These are phyloP conservation scores for Trichomonas vaginalis DNA, from an alignment of 208 protist species.

Conservation along the genomic window DNA sequence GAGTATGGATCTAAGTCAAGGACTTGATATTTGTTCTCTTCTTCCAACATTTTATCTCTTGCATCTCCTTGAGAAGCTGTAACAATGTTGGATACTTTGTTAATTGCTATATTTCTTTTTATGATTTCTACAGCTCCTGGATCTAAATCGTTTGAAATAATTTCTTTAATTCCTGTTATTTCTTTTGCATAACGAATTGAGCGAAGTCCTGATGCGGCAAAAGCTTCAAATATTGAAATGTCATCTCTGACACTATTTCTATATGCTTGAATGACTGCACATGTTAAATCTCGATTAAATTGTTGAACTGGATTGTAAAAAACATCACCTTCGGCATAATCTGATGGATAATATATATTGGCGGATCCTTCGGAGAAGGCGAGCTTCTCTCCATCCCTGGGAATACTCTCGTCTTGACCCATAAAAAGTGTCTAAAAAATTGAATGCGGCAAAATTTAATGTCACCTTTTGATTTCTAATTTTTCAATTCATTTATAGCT, in stretches of 20 bases:
- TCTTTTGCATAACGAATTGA: constrained; percentile 85
- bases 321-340: constrained; percentile 20
- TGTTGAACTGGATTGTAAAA: constrained; percentile 41
- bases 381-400: neutral
- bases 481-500: too few relatives aligned
- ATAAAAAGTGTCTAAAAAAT: neutral
- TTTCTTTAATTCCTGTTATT: constrained; percentile 25
- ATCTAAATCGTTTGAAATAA: constrained; percentile 92
- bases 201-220: constrained; percentile 50
- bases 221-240: constrained; percentile 23
- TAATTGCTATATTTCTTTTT: constrained; percentile 71
- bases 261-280: constrained; percentile 68
- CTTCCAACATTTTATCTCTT: constrained; percentile 50
- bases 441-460: too few relatives aligned
- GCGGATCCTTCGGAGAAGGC: neutral
- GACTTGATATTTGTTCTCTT: constrained; percentile 67
- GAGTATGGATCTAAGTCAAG: constrained; percentile 98
- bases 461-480: too few relatives aligned
- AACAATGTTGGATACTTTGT: constrained; percentile 56
- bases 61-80: constrained; percentile 41
- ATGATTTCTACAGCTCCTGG: constrained; percentile 76
- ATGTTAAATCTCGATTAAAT: constrained; percentile 87
- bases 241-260: constrained; percentile 29
- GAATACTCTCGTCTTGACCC: neutral
- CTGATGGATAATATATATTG: neutral